phyloP scores from a whole-genome alignment of 2,329 filamentous ascomycete species.

The Talaromyces albobiverticillius region DNA sequence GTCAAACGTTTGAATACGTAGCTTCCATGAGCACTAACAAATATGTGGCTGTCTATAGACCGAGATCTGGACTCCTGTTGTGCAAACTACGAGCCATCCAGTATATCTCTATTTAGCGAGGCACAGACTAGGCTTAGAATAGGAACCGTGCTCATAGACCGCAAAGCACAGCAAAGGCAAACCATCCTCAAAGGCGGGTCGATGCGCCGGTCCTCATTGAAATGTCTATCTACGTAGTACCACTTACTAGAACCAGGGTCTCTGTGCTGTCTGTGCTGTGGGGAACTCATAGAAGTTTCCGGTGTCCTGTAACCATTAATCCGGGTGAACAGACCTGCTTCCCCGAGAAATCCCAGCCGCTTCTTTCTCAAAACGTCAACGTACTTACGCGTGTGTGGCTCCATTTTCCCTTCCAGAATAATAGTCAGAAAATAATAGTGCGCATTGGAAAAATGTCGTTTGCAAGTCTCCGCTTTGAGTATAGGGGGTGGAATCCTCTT shows the following conservation, averaged over 20 bases:
- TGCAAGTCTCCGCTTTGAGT: neutral
- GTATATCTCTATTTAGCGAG: too few species aligned
- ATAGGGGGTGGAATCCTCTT: neutral
- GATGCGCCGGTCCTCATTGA: neutral
- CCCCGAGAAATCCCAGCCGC: neutral
- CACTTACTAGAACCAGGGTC: conserved; percentile 1
- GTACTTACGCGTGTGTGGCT: neutral
- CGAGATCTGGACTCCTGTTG: neutral
- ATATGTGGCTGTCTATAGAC: neutral
- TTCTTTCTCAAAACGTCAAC: neutral
- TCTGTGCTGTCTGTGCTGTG: neutral
- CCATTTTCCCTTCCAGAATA: neutral
- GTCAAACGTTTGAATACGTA: neutral
- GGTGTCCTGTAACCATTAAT: conserved; percentile 1
- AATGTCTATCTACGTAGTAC: neutral
- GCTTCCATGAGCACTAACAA: neutral
- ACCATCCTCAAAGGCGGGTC: neutral
- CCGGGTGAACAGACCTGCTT: neutral
- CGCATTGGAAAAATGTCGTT: neutral
- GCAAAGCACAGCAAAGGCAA: too few species aligned
- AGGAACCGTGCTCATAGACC: neutral
- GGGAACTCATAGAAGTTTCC: conserved; percentile 6
- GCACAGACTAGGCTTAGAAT: neutral
- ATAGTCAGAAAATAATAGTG: neutral
- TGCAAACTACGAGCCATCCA: neutral